Conservation (phyloP, 768 basidiomycete species). For the Podaxis carcinomalis region DNA sequence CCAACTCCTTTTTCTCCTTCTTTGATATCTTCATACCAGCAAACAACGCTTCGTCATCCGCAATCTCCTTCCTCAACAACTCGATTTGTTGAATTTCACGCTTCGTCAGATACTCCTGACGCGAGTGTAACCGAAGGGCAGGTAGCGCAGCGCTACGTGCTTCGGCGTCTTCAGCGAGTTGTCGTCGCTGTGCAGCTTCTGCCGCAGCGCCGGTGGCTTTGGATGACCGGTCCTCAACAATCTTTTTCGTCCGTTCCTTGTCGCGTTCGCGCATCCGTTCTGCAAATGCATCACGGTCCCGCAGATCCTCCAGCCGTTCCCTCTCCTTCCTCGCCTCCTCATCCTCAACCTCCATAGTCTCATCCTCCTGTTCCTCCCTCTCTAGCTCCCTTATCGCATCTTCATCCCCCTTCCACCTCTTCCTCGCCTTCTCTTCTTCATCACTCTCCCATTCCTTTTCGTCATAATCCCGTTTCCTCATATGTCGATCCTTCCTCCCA, state of each 20-base stretch:
- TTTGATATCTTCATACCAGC: slow-evolving; percentile 87
- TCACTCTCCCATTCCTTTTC: slow-evolving; percentile 88
- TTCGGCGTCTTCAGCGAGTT: slow-evolving; percentile 74
- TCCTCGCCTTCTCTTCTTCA: slow-evolving; percentile 74
- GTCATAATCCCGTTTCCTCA: slow-evolving; percentile 79
- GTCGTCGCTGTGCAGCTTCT: slow-evolving; percentile 77
- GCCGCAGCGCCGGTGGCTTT: slow-evolving; percentile 68
- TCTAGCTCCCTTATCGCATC: slow-evolving; percentile 18
- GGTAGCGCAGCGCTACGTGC: slow-evolving; percentile 55
- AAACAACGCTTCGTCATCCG: slow-evolving; percentile 91
- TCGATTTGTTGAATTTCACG: slow-evolving; percentile 96
- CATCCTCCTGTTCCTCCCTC: slow-evolving; percentile 22
- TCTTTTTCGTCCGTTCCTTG: slow-evolving; percentile 78
- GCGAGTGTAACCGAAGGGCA: slow-evolving; percentile 79
- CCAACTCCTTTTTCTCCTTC: slow-evolving; percentile 75
- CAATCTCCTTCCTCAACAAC: slow-evolving; percentile 86
- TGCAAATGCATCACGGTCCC: slow-evolving; percentile 91
- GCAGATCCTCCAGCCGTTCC: slow-evolving; percentile 72
- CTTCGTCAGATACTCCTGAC: slow-evolving; percentile 95
- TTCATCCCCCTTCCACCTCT: slow-evolving; percentile 54
- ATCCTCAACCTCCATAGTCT: slow-evolving; percentile 54
- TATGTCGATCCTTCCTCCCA: slow-evolving; percentile 58
- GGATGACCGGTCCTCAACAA: slow-evolving; percentile 90
- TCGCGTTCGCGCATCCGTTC: slow-evolving; percentile 83
- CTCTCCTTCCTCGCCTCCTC: slow-evolving; percentile 65